These are phyloP conservation scores for Botryobasidium botryosum DNA, from an alignment of 768 basidiomycete genomes.

Conservation along the genomic window DNA sequence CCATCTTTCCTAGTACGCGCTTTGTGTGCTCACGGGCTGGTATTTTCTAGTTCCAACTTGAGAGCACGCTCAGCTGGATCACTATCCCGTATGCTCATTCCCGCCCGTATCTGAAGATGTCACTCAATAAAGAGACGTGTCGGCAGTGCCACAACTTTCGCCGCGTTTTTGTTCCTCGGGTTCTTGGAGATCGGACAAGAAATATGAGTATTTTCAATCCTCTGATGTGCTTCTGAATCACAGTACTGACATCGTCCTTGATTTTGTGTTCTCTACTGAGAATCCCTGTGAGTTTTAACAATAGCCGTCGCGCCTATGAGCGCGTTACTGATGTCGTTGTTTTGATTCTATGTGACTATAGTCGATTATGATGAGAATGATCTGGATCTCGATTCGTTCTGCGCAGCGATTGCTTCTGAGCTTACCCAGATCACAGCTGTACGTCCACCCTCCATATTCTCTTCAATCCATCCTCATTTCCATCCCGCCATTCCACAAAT, in stretches of 20 bases:
- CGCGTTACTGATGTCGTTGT: too few species aligned
- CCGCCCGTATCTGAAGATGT: constrained; percentile 5
- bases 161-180: constrained; percentile 13
- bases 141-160: not conserved
- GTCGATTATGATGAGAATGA: constrained; percentile 6
- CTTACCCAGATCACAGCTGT: constrained; percentile 53
- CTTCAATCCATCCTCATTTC: not conserved
- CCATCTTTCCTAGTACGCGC: too few species aligned
- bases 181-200: constrained; percentile 21
- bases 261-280: too few species aligned
- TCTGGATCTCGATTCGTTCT: constrained; percentile 41
- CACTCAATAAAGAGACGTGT: too few species aligned
- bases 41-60: constrained; percentile 47
- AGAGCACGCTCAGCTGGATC: constrained; percentile 25
- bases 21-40: too few species aligned
- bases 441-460: constrained; percentile 15
- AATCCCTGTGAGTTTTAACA: too few species aligned
- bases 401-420: constrained; percentile 46
- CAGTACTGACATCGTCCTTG: too few species aligned
- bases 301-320: too few species aligned
- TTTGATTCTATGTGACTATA: too few species aligned
- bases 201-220: constrained; percentile 7
- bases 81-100: constrained; percentile 24
- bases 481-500: not conserved
- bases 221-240: not conserved